Base-by-base conservation (phyloP, 441 rosid species). In the Corymbia calophylla region DNA sequence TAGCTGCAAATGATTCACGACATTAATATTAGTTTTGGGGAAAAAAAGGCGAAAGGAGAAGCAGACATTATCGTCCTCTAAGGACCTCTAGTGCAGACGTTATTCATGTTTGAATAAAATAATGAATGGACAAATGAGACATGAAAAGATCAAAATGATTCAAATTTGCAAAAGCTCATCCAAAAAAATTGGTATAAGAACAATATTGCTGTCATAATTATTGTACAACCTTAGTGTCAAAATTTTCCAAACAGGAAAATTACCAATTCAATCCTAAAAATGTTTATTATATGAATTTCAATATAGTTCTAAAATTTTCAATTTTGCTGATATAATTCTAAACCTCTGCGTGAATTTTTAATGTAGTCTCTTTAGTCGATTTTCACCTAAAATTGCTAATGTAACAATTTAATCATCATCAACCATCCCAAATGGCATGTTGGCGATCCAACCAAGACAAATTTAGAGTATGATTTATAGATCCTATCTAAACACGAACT, bases 21-120 rank as follows among this genome's bases (percentile, higher is more conserved):
- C 5, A 0, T 0, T 21, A 9, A 9, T 0, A 0, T 55, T 56
- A 21, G 12, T 4, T 0, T 39, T 21, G 44, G 44, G 62, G 62
- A 56, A 56, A 27, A 39, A 56, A 56, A 56, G 9, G 12, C 62
- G 23, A 56, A 56, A 9, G 62, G 23, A 21, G 60, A 25, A 9
- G 27, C 23, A 56, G 60, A 21, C 27, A 21, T 8, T 21, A 56
- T 56, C 23, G 27, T 9, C 60, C 27, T 55, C 44, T 39, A 39
- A 55, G 27, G 5, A 4, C 60, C 29, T 23, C 11, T 8, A 8
- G 60, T 4, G 60, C 2, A 0, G 12, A 1, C 60, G 23, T 21
- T 56, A 39, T 39, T 39, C 44, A 5, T 39, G 44, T 39, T 39
- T 39, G 44, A 39, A 39, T 4, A 23, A 21, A 9, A 56, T 27